Percentiles rank a stretch among this genome's conserved stretches.
Evolutionary conservation across 2,329 filamentous ascomycete species (phyloP).

Genomic region (Bertia moriformis): DNA sequence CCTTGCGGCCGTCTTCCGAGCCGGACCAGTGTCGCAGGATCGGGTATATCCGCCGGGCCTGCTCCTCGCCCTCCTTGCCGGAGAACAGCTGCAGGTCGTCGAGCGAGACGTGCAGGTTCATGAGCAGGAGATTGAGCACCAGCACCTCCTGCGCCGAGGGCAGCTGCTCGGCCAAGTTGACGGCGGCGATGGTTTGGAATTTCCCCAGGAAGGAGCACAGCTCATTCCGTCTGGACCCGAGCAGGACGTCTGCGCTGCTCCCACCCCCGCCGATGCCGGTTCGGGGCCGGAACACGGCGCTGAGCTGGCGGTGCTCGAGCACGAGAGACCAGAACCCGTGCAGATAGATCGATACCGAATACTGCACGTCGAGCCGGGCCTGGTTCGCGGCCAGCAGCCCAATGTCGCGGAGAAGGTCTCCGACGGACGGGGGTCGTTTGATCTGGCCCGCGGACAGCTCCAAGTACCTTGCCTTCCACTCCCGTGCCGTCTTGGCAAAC

Average conservation of each 20-base stretch:
- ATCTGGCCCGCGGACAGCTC: constrained; percentile 18
- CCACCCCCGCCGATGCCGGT: constrained; percentile 25
- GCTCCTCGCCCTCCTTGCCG: constrained; percentile 52
- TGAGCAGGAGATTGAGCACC: constrained; percentile 37
- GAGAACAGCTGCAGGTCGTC: constrained; percentile 55
- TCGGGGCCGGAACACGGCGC: constrained; percentile 29
- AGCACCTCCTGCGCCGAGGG: constrained; percentile 28
- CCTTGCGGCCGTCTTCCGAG: constrained; percentile 37
- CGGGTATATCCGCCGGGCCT: constrained; percentile 43
- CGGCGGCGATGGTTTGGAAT: constrained; percentile 24
- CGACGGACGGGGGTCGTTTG: constrained; percentile 31
- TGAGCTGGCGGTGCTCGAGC: constrained; percentile 49
- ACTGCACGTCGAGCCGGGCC: constrained; percentile 36
- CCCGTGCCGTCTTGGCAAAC: background rate
- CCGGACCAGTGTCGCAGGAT: constrained; percentile 42
- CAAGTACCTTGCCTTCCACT: background rate
- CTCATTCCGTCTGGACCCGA: constrained; percentile 44
- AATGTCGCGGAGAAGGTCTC: constrained; percentile 41
- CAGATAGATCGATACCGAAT: constrained; percentile 43
- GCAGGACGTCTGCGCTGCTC: constrained; percentile 26
- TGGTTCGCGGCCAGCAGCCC: constrained; percentile 32
- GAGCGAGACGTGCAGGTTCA: constrained; percentile 50
- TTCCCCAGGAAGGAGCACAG: constrained; percentile 39
- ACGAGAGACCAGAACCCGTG: constrained; percentile 53
- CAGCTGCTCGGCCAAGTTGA: constrained; percentile 24